phyloP scores from a whole-genome alignment of 306 rosid species.

The Begonia masoniana region DNA sequence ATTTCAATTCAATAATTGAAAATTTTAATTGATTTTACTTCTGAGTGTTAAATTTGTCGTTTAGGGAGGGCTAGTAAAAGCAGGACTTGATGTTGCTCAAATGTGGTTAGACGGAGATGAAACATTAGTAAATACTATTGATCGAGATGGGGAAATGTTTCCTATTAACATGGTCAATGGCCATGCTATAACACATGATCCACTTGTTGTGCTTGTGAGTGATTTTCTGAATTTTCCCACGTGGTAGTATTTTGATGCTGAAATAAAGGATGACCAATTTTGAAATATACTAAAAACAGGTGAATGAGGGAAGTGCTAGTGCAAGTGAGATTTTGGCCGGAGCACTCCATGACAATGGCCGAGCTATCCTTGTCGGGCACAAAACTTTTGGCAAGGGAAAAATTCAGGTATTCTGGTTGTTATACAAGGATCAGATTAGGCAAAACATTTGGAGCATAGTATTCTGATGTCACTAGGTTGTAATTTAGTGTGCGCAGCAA shows the following conservation, averaged over 20 bases:
- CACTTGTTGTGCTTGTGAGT: conserved; percentile 90
- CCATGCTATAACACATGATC: conserved; percentile 87
- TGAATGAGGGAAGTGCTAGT: conserved; percentile 97
- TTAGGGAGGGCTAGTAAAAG: conserved; percentile 92
- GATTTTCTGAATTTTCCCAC: conserved; percentile 1
- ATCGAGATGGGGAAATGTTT: conserved; percentile 68
- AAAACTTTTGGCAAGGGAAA: conserved; percentile 97
- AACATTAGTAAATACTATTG: conserved; percentile 84
- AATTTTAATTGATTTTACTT: conserved; percentile 5
- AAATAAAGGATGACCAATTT: not conserved
- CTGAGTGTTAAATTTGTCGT: conserved; percentile 3
- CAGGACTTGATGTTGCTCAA: conserved; percentile 91
- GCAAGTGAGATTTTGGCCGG: conserved; percentile 97
- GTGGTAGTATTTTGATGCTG: too few species aligned
- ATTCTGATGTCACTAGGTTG: too few species aligned
- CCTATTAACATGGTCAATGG: conserved; percentile 78
- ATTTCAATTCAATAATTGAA: not conserved
- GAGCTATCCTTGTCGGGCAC: conserved; percentile 82
- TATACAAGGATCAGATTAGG: conserved; percentile 2
- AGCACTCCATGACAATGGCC: conserved; percentile 86
- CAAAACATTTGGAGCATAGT: conserved; percentile 4
- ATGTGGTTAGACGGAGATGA: conserved; percentile 96
- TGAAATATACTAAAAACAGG: conserved; percentile 32
- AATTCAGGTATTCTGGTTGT: conserved; percentile 52
- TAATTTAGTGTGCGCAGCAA: too few species aligned